A percentile compares a stretch with the other conserved stretches of the same genome.
These are phyloP conservation scores for Dunaliella sp. DNA, from an alignment of 139 green algal genomes.

Conservation along the genomic window DNA sequence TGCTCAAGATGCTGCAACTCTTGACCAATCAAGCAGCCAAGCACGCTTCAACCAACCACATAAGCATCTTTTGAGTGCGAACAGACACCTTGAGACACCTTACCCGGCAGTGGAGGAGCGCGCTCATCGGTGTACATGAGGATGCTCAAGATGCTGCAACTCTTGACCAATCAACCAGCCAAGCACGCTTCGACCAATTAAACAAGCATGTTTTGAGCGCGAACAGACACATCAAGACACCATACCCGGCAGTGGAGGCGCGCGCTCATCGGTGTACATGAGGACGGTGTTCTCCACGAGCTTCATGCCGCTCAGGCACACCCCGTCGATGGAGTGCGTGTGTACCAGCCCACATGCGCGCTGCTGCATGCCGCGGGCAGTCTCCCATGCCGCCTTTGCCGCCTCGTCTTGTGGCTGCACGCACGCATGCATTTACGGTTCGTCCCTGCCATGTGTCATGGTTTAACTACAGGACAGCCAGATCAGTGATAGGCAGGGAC, in stretches of 20 bases:
- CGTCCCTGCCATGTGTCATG: no score
- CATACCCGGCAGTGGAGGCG: constrained; percentile 27
- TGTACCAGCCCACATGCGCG: neutral
- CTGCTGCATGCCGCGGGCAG: constrained; percentile 13
- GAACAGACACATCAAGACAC: neutral
- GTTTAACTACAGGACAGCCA: no score
- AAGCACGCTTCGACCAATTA: no score
- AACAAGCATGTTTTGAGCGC: no score
- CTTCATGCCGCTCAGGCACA: constrained; percentile 24
- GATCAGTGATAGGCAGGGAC: no score
- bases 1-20: no score
- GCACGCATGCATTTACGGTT: no score
- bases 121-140: constrained; percentile 25
- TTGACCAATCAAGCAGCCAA: no score
- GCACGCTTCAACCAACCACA: no score
- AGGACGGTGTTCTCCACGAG: constrained; percentile 28
- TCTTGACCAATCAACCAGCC: no score
- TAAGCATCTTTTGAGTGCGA: no score
- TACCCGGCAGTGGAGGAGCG: constrained; percentile 25
- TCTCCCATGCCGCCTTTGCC: constrained; percentile 23
- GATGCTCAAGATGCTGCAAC: no score
- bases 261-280: constrained; percentile 24
- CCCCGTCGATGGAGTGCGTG: constrained; percentile 9
- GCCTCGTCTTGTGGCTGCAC: constrained; percentile 15
- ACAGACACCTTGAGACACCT: neutral